Percentiles rank a stretch among this genome's conserved stretches.
Evolutionary conservation across 768 basidiomycete genomes (phyloP).

Genomic region (Multifurca ochricompacta): DNA sequence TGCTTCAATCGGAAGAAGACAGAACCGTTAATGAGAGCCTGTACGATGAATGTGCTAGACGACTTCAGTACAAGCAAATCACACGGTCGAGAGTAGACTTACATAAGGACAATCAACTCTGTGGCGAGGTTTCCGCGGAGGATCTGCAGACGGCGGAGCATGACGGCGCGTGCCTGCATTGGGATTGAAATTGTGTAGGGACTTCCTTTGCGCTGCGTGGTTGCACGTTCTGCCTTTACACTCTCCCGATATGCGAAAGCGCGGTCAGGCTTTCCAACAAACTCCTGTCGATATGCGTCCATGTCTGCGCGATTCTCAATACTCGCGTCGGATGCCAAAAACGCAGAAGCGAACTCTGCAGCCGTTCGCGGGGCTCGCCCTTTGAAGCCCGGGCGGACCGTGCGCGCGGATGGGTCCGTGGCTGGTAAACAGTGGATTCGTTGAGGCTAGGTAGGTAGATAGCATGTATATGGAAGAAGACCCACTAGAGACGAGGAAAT

Average conservation of each 20-base stretch:
- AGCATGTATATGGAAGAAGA: neutral
- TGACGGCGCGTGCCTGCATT: constrained; percentile 33
- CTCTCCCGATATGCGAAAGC: constrained; percentile 39
- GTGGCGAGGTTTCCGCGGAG: constrained; percentile 27
- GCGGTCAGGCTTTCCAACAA: constrained; percentile 38
- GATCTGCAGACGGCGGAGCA: constrained; percentile 31
- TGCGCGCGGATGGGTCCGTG: constrained; percentile 55
- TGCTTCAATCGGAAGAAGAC: constrained; percentile 53
- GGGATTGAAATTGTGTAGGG: constrained; percentile 30
- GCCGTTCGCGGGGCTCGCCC: constrained; percentile 43
- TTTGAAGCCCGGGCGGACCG: constrained; percentile 35
- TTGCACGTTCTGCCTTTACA: constrained; percentile 44
- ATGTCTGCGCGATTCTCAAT: constrained; percentile 40
- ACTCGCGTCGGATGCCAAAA: constrained; percentile 32
- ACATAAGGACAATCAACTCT: constrained; percentile 27
- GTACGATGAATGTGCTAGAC: constrained; percentile 46
- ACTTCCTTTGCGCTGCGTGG: constrained; percentile 34
- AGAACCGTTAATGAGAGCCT: constrained; percentile 50
- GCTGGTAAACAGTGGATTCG: constrained; percentile 26
- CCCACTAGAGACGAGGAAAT: constrained; percentile 45
- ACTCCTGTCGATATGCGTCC: constrained; percentile 36
- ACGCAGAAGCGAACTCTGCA: constrained; percentile 42
- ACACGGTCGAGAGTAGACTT: neutral
- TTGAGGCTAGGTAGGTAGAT: neutral
- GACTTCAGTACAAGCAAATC: neutral